Percentiles rank a stretch among this genome's conserved stretches.
Evolutionary conservation across 441 rosid genomes (phyloP).

Genomic region (Eruca vesicaria): DNA sequence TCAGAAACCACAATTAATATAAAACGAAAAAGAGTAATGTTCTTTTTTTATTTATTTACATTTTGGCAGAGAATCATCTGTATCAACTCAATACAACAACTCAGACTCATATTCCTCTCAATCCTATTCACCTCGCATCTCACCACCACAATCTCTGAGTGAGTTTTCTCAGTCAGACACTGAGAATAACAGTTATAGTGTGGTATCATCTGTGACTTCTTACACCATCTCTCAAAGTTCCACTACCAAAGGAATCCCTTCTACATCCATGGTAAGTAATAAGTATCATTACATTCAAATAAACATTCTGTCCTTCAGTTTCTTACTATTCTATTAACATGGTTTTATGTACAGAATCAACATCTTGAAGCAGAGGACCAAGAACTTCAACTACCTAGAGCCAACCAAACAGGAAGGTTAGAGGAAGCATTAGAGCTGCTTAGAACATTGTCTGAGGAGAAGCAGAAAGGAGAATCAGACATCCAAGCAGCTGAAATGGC

Average conservation of each 20-base stretch:
- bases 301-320: not conserved
- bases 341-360: not conserved
- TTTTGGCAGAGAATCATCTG: not conserved
- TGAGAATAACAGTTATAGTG: conserved; percentile 37
- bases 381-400: too few relatives aligned
- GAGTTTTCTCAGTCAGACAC: conserved; percentile 33
- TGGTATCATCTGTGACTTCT: conserved; percentile 26
- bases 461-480: not conserved
- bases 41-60: too few relatives aligned
- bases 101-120: not conserved
- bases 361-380: not conserved
- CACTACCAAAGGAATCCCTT: conserved; percentile 24
- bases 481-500: not conserved
- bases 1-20: too few relatives aligned
- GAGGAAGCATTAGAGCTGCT: not conserved
- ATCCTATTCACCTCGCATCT: conserved; percentile 1
- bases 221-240: conserved; percentile 35
- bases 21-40: too few relatives aligned
- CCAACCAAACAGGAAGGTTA: too few relatives aligned
- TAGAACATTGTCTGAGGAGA: not conserved
- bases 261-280: conserved; percentile 37
- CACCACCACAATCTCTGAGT: conserved; percentile 17
- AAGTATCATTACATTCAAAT: not conserved
- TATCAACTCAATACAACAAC: too few relatives aligned
- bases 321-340: not conserved